These are phyloP conservation scores for Ilex asprella DNA, from an alignment of 257 asterid genomes.

Conservation along the genomic window DNA sequence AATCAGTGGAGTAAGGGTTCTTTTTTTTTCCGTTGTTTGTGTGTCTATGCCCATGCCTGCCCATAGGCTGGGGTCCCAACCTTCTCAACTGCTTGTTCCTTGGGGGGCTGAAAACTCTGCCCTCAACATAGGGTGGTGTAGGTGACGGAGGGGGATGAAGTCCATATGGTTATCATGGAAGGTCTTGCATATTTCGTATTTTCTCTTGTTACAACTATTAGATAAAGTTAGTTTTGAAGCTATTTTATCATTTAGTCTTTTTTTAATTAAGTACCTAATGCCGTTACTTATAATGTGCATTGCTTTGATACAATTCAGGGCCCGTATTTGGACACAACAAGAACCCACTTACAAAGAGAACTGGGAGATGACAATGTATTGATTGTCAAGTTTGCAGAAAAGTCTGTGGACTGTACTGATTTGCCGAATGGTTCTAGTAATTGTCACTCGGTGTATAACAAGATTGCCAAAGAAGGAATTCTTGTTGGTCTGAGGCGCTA, in stretches of 20 bases:
- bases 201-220: background rate
- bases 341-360: conserved; percentile 65
- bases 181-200: background rate
- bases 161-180: background rate
- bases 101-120: no score
- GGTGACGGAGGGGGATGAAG: background rate
- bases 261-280: background rate
- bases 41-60: no score
- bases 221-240: background rate
- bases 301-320: conserved; percentile 44
- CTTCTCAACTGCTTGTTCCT: no score
- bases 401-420: conserved; percentile 13
- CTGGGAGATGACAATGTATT: conserved; percentile 67
- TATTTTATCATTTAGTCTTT: background rate
- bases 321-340: conserved; percentile 44
- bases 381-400: conserved; percentile 51
- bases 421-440: background rate
- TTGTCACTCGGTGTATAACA: background rate
- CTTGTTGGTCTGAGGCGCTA: conserved; percentile 64
- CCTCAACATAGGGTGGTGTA: background rate
- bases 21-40: no score
- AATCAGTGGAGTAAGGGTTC: no score
- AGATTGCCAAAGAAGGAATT: conserved; percentile 47
- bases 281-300: background rate
- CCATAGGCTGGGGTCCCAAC: no score